phyloP scores from a whole-genome alignment of 2,329 filamentous ascomycete species.

The Gaeumannomyces tritici region DNA sequence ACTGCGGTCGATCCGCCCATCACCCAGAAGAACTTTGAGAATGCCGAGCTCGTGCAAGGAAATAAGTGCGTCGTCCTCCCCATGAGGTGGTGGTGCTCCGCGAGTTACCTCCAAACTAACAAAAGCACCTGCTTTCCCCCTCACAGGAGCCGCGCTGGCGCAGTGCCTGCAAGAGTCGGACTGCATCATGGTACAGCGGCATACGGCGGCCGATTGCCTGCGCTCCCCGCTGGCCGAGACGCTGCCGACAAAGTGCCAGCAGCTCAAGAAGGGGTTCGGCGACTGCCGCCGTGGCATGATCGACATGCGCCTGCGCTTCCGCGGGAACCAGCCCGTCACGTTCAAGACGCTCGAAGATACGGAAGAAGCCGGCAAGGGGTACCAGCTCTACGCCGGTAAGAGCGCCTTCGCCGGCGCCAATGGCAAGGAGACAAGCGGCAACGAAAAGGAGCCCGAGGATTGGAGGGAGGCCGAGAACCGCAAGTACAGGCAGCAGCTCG shows the following conservation, averaged over 20 bases:
- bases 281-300: constrained; percentile 95
- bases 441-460: constrained; percentile 51
- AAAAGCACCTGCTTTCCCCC: constrained; percentile 4
- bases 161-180: constrained; percentile 93
- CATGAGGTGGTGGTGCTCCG: not conserved
- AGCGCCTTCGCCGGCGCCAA: constrained; percentile 53
- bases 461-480: constrained; percentile 59
- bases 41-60: constrained; percentile 96
- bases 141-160: constrained; percentile 76
- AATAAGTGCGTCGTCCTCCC: constrained; percentile 57
- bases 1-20: not conserved
- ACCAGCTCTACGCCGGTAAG: constrained; percentile 73
- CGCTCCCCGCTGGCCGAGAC: constrained; percentile 71
- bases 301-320: constrained; percentile 97
- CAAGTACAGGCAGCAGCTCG: constrained; percentile 34
- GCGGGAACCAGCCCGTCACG: constrained; percentile 80
- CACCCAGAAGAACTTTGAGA: not conserved
- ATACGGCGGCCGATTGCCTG: constrained; percentile 81
- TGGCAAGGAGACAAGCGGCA: constrained; percentile 56
- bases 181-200: constrained; percentile 87
- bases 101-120: not conserved
- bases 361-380: constrained; percentile 45
- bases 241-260: constrained; percentile 80
- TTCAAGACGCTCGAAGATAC: constrained; percentile 51
- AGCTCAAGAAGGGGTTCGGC: constrained; percentile 84